Evolutionary conservation across 208 protist species (phyloP).

Genomic region (Wallacemonas collosoma): DNA sequence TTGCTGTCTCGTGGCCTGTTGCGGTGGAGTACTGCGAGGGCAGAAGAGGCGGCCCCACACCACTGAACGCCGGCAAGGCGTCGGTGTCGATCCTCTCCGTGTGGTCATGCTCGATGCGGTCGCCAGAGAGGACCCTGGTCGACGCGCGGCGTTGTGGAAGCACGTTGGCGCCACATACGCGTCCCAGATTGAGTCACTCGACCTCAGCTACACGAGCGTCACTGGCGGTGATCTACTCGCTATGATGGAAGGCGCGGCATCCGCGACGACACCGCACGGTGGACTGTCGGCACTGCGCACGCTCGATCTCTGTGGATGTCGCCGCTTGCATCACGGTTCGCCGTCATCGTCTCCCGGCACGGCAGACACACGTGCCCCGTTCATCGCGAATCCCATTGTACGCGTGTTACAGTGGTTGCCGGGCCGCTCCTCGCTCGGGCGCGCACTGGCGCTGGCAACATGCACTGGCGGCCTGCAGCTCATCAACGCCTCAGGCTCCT

Average conservation of each 20-base stretch:
- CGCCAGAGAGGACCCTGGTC: background rate
- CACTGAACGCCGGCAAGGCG: background rate
- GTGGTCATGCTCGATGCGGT: background rate
- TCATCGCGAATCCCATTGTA: slow-evolving; percentile 1
- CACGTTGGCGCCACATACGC: slow-evolving; percentile 7
- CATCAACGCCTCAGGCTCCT: slow-evolving; percentile 41
- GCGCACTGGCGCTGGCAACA: slow-evolving; percentile 31
- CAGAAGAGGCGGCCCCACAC: background rate
- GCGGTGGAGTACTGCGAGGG: no score
- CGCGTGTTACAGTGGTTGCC: slow-evolving; percentile 16
- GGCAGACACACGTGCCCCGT: background rate
- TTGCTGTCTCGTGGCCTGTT: background rate
- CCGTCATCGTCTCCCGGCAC: background rate
- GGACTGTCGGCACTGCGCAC: slow-evolving; percentile 18
- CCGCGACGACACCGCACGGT: background rate
- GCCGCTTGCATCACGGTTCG: slow-evolving; percentile 23
- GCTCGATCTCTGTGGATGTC: slow-evolving; percentile 51
- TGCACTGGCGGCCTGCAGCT: slow-evolving; percentile 28
- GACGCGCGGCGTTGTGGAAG: background rate
- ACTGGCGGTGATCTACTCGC: slow-evolving; percentile 47
- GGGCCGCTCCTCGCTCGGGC: slow-evolving; percentile 22
- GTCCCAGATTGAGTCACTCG: slow-evolving; percentile 33
- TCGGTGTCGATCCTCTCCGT: background rate
- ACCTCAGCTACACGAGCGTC: slow-evolving; percentile 51
- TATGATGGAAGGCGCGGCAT: slow-evolving; percentile 19